Base-by-base conservation (phyloP, 768 basidiomycete genomes). In the Trametes elegans region DNA sequence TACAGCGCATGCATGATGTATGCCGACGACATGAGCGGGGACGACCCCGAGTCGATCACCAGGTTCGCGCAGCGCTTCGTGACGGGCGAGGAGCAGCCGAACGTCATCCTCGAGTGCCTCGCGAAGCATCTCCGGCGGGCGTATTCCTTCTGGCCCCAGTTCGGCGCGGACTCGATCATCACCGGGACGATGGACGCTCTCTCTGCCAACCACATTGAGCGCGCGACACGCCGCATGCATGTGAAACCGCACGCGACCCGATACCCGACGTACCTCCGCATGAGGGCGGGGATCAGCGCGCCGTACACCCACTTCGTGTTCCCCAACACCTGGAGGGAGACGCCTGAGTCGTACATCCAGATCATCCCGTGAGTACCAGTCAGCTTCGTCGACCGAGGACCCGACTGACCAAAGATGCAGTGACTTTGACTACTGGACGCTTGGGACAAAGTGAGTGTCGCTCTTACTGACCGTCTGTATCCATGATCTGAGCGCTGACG, bases 1-100 rank as follows among this genome's bases (percentile, higher is more conserved):
- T 77, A 68, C 57, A 77, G 76, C 1, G 68, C 74, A 0, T 73
- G 68, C 40, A 47, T 65, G n/a, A 69, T 70, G 44, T 72, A 62
- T 36, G 52, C 72, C 26, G 78, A 79, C 56, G 75, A 79, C 55
- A 61, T 68, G 16, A 56, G 61, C 1, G 23, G 47, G 10, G 36
- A 44, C 23, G 68, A 72, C 44, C 45, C 54, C 16, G 59, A 57
- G 5, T 56, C 64, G 3, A 58, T 76, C 11, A 65, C 68, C 9
- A 51, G 57, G 11, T 79, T 79, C 63, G 70, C 69, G 21, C 61
- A 68, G 23, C 57, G 70, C 0, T 73, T 77, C 41, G 28, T 71
- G 1, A 35, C 36, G 5, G 62, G 60, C 13, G 28, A 64, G 31
- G 51, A 55, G 3, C 76, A 77, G 27, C 65, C 36, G 1, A 65